phyloP scores from a whole-genome alignment of 2,329 filamentous ascomycete species.

The Phaeomoniella chlamydospora region DNA sequence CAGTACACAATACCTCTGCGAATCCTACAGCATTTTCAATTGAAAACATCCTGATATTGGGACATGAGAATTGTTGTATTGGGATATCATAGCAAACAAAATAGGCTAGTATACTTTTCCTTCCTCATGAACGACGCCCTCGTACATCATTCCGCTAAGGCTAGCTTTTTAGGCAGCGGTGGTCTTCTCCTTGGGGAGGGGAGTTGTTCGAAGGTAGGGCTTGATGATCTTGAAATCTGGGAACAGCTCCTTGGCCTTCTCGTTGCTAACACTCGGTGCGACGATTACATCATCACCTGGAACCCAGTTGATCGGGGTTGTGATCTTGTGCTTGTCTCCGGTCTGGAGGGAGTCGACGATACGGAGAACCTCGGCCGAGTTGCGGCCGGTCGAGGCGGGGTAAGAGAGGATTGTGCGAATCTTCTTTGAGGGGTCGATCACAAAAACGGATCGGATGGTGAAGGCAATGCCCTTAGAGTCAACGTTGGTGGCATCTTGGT shows the following conservation, averaged over 20 bases:
- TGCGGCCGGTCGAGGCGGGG: constrained; percentile 46
- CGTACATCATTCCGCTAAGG: too few species aligned
- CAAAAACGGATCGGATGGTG: constrained; percentile 51
- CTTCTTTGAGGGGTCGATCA: constrained; percentile 51
- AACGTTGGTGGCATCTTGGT: constrained; percentile 26
- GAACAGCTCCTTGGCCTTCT: constrained; percentile 44
- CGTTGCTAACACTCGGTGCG: constrained; percentile 42
- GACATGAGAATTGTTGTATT: too few species aligned
- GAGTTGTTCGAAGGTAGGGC: constrained; percentile 47
- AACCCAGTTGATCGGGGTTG: constrained; percentile 49
- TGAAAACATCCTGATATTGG: too few species aligned
- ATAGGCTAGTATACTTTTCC: too few species aligned
- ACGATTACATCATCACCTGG: constrained; percentile 47
- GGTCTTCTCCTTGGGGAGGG: constrained; percentile 43
- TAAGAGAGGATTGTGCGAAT: constrained; percentile 49
- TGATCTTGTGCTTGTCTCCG: constrained; percentile 45
- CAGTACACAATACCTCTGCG: too few species aligned
- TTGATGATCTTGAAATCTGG: constrained; percentile 47
- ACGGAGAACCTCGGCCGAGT: constrained; percentile 41
- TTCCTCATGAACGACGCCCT: too few species aligned
- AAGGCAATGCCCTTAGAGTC: constrained; percentile 37
- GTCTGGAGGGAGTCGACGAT: constrained; percentile 45
- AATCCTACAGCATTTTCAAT: too few species aligned
- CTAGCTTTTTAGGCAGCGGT: constrained; percentile 27
- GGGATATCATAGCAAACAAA: too few species aligned